phyloP scores from a whole-genome alignment of 257 asterid genomes.

The Salvia hispanica region DNA sequence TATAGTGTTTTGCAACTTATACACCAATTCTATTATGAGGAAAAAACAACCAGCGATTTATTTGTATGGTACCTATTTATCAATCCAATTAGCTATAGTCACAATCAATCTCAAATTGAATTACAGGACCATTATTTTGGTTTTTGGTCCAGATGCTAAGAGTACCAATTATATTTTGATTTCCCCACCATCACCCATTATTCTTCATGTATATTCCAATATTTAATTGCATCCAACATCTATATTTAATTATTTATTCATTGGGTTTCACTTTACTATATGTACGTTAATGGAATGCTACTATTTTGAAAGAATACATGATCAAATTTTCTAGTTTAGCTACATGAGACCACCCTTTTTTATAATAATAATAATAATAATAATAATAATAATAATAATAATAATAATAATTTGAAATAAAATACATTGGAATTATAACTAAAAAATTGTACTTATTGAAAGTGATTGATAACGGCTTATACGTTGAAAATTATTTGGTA shows the following conservation, averaged over 20 bases:
- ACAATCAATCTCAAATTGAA: constrained; percentile 26
- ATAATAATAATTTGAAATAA: background rate
- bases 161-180: constrained; percentile 19
- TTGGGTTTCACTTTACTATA: no score
- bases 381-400: no score
- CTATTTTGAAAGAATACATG: no score
- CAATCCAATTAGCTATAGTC: constrained; percentile 20
- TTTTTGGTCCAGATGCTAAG: constrained; percentile 20
- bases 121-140: constrained; percentile 32
- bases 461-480: constrained; percentile 18
- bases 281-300: no score
- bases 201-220: background rate
- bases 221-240: background rate
- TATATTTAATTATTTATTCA: no score
- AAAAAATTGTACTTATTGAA: background rate
- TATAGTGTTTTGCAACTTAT: no score
- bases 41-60: background rate
- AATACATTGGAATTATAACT: background rate
- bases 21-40: background rate
- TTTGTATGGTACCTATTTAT: constrained; percentile 20
- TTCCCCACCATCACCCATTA: constrained; percentile 26
- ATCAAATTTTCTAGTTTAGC: no score
- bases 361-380: no score
- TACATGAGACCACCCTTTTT: no score
- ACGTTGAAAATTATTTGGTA: background rate